These are phyloP conservation scores for Russula sp. DNA, from an alignment of 768 basidiomycete genomes.

Conservation along the genomic window DNA sequence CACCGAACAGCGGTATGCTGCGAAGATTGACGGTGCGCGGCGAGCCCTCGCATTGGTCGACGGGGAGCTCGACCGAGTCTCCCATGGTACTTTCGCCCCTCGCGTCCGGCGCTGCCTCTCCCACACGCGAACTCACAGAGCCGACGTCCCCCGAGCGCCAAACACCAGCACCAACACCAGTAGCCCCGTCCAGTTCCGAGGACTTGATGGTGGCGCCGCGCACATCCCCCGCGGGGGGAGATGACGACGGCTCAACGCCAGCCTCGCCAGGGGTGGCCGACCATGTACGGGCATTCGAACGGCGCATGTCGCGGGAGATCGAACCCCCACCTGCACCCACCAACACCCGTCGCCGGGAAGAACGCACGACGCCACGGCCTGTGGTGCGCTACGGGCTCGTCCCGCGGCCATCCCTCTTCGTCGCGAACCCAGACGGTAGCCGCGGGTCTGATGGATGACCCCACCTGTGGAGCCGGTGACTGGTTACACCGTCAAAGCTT, in stretches of 20 bases:
- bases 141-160: neutral
- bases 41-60: slow-evolving; percentile 9
- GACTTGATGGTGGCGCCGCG: neutral
- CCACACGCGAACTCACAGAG: neutral
- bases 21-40: slow-evolving; percentile 8
- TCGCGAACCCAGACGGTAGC: slow-evolving; percentile 61
- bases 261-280: slow-evolving; percentile 36
- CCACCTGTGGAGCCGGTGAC: slow-evolving; percentile 3
- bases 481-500: neutral
- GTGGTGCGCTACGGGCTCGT: slow-evolving; percentile 60
- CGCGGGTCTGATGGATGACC: slow-evolving; percentile 24
- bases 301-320: slow-evolving; percentile 47
- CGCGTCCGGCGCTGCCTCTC: neutral
- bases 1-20: neutral
- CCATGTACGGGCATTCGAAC: slow-evolving; percentile 54
- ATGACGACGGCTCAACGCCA: neutral
- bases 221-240: neutral
- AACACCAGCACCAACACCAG: neutral
- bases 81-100: neutral
- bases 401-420: slow-evolving; percentile 55
- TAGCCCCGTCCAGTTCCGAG: neutral
- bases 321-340: slow-evolving; percentile 35
- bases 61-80: slow-evolving; percentile 1
- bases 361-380: slow-evolving; percentile 29
- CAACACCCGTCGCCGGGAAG: slow-evolving; percentile 38